Percentiles rank a stretch among this genome's conserved stretches.
phyloP scores from a whole-genome alignment of 2,329 filamentous ascomycete genomes.

The Sarocladium brachiariae region DNA sequence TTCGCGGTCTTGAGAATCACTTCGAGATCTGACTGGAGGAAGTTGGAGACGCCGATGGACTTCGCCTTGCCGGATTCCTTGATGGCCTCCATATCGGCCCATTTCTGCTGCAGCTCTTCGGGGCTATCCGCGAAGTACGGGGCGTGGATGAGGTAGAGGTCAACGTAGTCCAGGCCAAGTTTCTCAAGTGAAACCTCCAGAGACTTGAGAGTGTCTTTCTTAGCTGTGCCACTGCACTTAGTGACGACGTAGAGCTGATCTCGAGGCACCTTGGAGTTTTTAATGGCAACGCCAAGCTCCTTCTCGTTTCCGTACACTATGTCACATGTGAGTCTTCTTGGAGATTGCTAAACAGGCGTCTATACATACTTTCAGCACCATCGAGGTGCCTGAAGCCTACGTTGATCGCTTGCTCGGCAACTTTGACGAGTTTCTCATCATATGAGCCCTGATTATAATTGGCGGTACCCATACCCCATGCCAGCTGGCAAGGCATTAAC shows the following conservation, averaged over 20 bases:
- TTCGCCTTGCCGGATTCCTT: constrained; percentile 57
- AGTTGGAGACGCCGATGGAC: constrained; percentile 76
- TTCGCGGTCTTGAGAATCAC: constrained; percentile 50
- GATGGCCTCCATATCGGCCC: constrained; percentile 59
- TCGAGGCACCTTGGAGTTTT: constrained; percentile 56
- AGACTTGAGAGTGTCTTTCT: constrained; percentile 38
- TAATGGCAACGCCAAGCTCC: constrained; percentile 67
- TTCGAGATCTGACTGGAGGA: constrained; percentile 50
- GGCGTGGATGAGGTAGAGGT: constrained; percentile 60
- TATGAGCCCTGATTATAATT: constrained; percentile 42
- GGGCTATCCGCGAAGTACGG: constrained; percentile 46
- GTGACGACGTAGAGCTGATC: constrained; percentile 63
- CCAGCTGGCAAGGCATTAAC: constrained; percentile 42
- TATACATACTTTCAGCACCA: constrained; percentile 56
- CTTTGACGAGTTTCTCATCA: constrained; percentile 44
- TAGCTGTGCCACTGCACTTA: constrained; percentile 40
- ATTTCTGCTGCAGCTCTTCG: constrained; percentile 49
- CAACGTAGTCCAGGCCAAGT: constrained; percentile 63
- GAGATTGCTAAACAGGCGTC: background rate
- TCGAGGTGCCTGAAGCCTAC: constrained; percentile 69
- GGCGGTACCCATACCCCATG: constrained; percentile 67
- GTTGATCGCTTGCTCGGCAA: constrained; percentile 56
- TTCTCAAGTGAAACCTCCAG: constrained; percentile 56
- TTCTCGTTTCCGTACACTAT: constrained; percentile 57
- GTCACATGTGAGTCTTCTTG: constrained; percentile 6